Evolutionary conservation across 352 stramenopile species (phyloP), one percentile per base, ranked within the genome.

Genomic region (Globisporangium apiculatum): DNA sequence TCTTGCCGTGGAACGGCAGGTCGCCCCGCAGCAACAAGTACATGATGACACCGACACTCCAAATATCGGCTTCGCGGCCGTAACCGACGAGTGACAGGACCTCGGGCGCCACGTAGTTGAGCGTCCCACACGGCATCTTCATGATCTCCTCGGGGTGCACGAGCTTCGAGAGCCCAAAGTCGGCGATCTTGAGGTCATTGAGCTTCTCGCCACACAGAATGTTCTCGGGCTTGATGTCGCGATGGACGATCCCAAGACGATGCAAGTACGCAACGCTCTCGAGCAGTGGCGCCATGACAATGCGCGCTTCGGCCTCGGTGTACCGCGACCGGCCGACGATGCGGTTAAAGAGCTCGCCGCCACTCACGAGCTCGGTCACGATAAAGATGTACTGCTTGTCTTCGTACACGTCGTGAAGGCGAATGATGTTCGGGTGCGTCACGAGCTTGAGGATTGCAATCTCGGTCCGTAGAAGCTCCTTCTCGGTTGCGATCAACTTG

Each of bases 321-420:
- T 97, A 96, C 48, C 83, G 64, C 35, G 79, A 77, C 4, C 84
- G 72, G 1, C 87, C 83, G 0, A 98, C 91, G 62, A 99, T 99
- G 4, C 89, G 82, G 72, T 98, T 97, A 72, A 99, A 99, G 6
- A 99, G 68, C 64, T 99, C 96, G 14, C 97, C 96, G n/a, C 96
- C 97, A 7, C 76, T 73, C 2, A 98, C 78, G 0, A 99, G 79
- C 69, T 99, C 97, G 69, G 98, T 98, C 36, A 99, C 95, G 49
- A 99, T 94, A 76, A 98, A 99, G 62, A 99, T 97, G 64, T 93
- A 75, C 67, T 94, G 83, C 36, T 87, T 82, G 57, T 89, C 84
- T 58, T 98, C 93, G 67, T 95, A 98, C n/a, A 97, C 85, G 41
- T 97, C 92, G 48, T 86, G 66, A 14, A 95, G 65, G 0, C 65